Evolutionary conservation across 2,329 filamentous ascomycete species (phyloP).

Genomic region (Fusarium penzigii): DNA sequence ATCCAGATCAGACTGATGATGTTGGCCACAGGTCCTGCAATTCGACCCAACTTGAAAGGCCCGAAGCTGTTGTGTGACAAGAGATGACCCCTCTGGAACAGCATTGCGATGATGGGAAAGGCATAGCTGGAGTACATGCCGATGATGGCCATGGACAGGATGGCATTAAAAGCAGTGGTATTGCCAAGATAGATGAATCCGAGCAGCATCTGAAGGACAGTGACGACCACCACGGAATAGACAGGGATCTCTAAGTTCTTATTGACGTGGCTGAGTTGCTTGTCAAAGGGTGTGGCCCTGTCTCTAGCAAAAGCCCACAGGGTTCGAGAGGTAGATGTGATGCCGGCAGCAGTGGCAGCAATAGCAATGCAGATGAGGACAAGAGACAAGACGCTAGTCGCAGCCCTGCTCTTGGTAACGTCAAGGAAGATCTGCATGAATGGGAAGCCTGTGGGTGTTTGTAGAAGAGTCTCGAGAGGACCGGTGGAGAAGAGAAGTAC

Average conservation of each 20-base stretch:
- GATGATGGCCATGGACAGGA: slow-evolving; percentile 44
- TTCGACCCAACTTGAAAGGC: slow-evolving; percentile 32
- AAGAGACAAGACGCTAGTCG: slow-evolving; percentile 32
- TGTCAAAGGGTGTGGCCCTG: slow-evolving; percentile 36
- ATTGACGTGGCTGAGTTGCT: slow-evolving; percentile 38
- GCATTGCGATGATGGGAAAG: slow-evolving; percentile 39
- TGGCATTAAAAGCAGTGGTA: slow-evolving; percentile 42
- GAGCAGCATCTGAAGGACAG: slow-evolving; percentile 30
- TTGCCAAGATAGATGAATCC: slow-evolving; percentile 45
- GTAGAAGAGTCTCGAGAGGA: slow-evolving; percentile 37
- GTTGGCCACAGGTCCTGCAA: slow-evolving; percentile 39
- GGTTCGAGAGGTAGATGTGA: slow-evolving; percentile 39
- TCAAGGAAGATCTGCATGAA: slow-evolving; percentile 44
- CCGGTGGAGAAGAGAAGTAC: slow-evolving; percentile 46
- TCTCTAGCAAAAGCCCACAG: slow-evolving; percentile 43
- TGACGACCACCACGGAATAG: slow-evolving; percentile 27
- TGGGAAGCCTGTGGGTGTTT: slow-evolving; percentile 43
- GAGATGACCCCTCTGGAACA: slow-evolving; percentile 36
- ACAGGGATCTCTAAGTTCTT: slow-evolving; percentile 36
- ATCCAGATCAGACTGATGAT: slow-evolving; percentile 46
- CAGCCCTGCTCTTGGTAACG: slow-evolving; percentile 26
- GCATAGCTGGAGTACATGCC: slow-evolving; percentile 46
- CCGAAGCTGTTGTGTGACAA: slow-evolving; percentile 21
- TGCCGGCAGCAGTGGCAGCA: slow-evolving; percentile 33
- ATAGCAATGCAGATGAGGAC: slow-evolving; percentile 29